Base-by-base conservation (phyloP, 2,329 filamentous ascomycete genomes). In the Ophiostoma ulmi region DNA sequence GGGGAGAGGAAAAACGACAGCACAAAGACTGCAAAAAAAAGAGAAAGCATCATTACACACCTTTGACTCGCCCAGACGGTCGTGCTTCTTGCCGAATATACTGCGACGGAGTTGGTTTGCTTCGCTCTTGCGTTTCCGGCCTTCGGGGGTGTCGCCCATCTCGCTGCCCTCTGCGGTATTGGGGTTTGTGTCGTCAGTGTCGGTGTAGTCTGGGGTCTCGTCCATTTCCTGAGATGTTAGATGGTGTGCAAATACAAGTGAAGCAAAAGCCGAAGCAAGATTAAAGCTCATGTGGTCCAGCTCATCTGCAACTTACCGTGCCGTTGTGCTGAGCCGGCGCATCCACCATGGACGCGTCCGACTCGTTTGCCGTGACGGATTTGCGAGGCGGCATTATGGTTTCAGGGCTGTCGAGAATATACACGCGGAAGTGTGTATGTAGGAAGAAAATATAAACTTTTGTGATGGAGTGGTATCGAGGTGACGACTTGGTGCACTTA, bases 11-110 rank as follows among this genome's bases (percentile, higher is more conserved):
- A 69, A 65, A 69, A 44, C 11, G 69, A 55, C 38, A 10, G 10
- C 52, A 58, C n/a, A 20, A 48, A 10, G 68, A 55, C 38, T 8
- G 8, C 55, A 55, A 22, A 26, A 13, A 6, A 52, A 31, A 22
- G 44, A 14, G 17, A n/a, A 36, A 17, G 52, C 20, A 39, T 13
- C n/a, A 58, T 11, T 20, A 66, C 38, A n/a, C 84, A 94, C 93
- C 88, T 97, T 98, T 68, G 92, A 97, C 78, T 97, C 93, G 77
- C 94, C 93, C 8, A 99, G 81, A 69, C 90, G 88, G 77, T 97
- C 93, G 78, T 97, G 95, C 80, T 99, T 97, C 84, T 92, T 97
- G 77, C 93, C 94, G 76, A 97, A 91, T 73, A 97, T 92, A 79
- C 90, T 97, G 79, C 96, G 92, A 71, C 95, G 91, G 77, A 98